Conservation (phyloP, 768 basidiomycete species). For the Lactarius hengduanensis region DNA sequence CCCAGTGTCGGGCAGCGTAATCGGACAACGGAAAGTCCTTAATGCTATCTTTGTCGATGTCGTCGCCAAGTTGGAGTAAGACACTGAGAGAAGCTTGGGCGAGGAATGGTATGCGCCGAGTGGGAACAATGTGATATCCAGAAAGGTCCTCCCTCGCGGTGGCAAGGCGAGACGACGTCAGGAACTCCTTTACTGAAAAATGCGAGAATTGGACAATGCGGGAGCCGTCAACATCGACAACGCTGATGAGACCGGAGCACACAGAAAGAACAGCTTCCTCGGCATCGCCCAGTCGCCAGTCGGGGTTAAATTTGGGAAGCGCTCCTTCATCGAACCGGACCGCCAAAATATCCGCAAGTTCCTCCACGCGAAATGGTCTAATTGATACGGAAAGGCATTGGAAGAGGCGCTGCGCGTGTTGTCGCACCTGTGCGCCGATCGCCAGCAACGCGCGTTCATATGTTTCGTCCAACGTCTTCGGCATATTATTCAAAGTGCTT, state of each 20-base stretch:
- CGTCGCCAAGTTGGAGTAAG: not conserved
- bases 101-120: slow-evolving; percentile 1
- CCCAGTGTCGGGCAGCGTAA: slow-evolving; percentile 12
- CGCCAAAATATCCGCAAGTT: slow-evolving; percentile 12
- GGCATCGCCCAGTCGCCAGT: slow-evolving; percentile 10
- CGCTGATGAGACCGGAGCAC: slow-evolving; percentile 7
- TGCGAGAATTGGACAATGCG: slow-evolving; percentile 13
- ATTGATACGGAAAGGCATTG: slow-evolving; percentile 5
- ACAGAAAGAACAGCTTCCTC: not conserved
- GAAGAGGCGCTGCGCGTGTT: slow-evolving; percentile 10
- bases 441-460: not conserved
- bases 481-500: not conserved
- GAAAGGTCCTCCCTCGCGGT: not conserved
- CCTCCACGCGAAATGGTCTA: slow-evolving; percentile 8
- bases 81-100: not conserved
- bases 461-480: slow-evolving; percentile 5
- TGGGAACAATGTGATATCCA: not conserved
- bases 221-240: not conserved
- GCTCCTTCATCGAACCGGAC: not conserved
- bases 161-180: slow-evolving; percentile 5
- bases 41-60: not conserved
- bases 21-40: not conserved
- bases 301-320: not conserved
- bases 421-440: not conserved
- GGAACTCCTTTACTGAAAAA: slow-evolving; percentile 17